A percentile compares a stretch with the other conserved stretches of the same genome.
phyloP scores from a whole-genome alignment of 768 basidiomycete genomes.

The Leccinellum albellum region DNA sequence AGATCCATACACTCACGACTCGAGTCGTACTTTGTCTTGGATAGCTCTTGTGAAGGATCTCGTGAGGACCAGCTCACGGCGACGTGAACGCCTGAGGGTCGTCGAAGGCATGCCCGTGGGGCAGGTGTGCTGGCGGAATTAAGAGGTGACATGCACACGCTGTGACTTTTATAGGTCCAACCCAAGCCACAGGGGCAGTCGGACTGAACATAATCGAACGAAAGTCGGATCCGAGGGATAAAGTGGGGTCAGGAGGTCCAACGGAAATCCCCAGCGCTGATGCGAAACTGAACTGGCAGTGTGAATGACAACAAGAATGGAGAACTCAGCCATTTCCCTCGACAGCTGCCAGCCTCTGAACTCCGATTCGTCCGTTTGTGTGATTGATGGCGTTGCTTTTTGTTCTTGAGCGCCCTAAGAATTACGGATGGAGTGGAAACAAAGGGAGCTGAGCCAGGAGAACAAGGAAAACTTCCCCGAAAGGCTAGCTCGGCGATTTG shows the following conservation, averaged over 20 bases:
- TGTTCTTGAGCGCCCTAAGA: constrained; percentile 9
- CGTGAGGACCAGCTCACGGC: constrained; percentile 44
- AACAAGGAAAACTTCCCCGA: not conserved
- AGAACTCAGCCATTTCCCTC: constrained; percentile 13
- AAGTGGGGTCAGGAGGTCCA: constrained; percentile 12
- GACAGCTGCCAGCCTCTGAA: constrained; percentile 9
- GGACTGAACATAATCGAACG: constrained; percentile 8
- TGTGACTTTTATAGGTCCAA: constrained; percentile 29
- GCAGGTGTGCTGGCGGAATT: constrained; percentile 13
- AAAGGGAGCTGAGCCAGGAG: not conserved
- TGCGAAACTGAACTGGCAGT: constrained; percentile 8
- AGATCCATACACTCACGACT: constrained; percentile 27
- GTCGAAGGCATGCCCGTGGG: constrained; percentile 37
- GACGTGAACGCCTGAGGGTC: constrained; percentile 45
- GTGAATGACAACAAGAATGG: constrained; percentile 20
- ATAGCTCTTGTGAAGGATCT: constrained; percentile 49
- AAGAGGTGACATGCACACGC: constrained; percentile 11
- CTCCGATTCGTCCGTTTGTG: constrained; percentile 1
- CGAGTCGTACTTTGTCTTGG: constrained; percentile 36
- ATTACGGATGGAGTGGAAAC: not conserved
- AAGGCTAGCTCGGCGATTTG: not conserved
- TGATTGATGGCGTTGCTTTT: constrained; percentile 6
- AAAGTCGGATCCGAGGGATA: constrained; percentile 15
- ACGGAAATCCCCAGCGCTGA: constrained; percentile 1
- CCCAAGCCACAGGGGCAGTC: constrained; percentile 30